A percentile compares a stretch with the other conserved stretches of the same genome.
These are phyloP conservation scores for Trichoderma sp. DNA, from an alignment of 2,329 filamentous ascomycete genomes.

Conservation along the genomic window DNA sequence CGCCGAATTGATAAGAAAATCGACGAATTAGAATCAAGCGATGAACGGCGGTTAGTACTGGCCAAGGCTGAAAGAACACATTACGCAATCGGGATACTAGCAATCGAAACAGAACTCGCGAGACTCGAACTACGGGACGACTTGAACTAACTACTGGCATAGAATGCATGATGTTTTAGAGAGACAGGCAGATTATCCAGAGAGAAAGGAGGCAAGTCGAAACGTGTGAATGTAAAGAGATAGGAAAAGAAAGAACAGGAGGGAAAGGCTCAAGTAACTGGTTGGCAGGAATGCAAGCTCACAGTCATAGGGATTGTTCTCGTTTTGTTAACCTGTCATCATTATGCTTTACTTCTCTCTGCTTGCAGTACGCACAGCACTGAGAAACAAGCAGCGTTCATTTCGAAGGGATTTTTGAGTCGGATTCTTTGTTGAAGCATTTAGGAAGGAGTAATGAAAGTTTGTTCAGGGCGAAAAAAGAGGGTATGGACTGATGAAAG, in stretches of 20 bases:
- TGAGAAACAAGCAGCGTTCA: neutral
- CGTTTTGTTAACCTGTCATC: neutral
- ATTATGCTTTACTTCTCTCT: neutral
- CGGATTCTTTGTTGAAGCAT: neutral
- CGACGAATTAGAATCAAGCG: conserved; percentile 48
- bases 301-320: neutral
- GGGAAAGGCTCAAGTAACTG: neutral
- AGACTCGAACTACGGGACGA: conserved; percentile 54
- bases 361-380: neutral
- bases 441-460: neutral
- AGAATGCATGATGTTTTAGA: conserved; percentile 17
- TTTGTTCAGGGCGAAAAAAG: neutral
- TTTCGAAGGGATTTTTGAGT: neutral
- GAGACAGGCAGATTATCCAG: neutral
- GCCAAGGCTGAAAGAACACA: conserved; percentile 66
- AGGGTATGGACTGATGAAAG: neutral
- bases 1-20: conserved; percentile 58
- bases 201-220: neutral
- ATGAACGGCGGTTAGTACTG: conserved; percentile 58
- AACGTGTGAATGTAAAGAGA: neutral
- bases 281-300: neutral
- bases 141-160: conserved; percentile 15
- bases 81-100: conserved; percentile 78
- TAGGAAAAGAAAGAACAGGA: neutral
- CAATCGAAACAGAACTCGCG: conserved; percentile 75